Evolutionary conservation across 805 yeast genomes (phyloP).

Genomic region (Candida tallmaniae): DNA sequence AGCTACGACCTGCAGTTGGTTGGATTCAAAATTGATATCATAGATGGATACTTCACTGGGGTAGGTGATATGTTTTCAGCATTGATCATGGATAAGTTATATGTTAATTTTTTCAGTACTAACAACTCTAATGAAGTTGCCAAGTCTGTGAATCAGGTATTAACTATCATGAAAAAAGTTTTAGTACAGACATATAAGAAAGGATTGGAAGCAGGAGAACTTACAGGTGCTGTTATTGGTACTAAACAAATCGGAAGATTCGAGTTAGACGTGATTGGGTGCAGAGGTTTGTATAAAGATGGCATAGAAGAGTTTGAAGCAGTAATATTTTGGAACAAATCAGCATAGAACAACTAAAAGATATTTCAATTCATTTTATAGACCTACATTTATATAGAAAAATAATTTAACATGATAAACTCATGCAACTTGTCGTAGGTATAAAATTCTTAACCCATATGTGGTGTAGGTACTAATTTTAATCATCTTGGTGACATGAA

Average conservation of each 20-base stretch:
- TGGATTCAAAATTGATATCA: slow-evolving; percentile 50
- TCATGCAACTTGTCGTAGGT: no score
- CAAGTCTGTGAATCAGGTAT: slow-evolving; percentile 49
- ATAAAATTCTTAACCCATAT: no score
- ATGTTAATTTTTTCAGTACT: slow-evolving; percentile 15
- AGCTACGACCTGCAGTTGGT: slow-evolving; percentile 13
- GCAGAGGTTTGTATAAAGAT: slow-evolving; percentile 38
- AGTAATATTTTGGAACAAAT: no score
- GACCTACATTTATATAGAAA: no score
- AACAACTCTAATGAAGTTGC: slow-evolving; percentile 9
- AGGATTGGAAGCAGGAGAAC: slow-evolving; percentile 4
- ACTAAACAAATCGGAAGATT: slow-evolving; percentile 63
- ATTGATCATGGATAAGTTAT: slow-evolving; percentile 60
- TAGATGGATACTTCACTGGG: slow-evolving; percentile 86
- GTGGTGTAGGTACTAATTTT: no score
- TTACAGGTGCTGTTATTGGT: slow-evolving; percentile 40
- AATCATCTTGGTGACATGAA: no score
- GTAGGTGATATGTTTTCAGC: slow-evolving; percentile 93
- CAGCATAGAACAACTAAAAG: no score
- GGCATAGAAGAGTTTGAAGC: slow-evolving; percentile 2
- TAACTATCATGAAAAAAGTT: slow-evolving; percentile 52
- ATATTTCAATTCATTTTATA: no score
- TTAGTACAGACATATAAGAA: slow-evolving; percentile 41
- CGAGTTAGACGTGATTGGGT: slow-evolving; percentile 66
- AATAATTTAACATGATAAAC: no score